Percentiles rank a stretch among this genome's conserved stretches.
These are phyloP conservation scores for Cucumis hystrix DNA, from an alignment of 306 rosid species.

Conservation along the genomic window DNA sequence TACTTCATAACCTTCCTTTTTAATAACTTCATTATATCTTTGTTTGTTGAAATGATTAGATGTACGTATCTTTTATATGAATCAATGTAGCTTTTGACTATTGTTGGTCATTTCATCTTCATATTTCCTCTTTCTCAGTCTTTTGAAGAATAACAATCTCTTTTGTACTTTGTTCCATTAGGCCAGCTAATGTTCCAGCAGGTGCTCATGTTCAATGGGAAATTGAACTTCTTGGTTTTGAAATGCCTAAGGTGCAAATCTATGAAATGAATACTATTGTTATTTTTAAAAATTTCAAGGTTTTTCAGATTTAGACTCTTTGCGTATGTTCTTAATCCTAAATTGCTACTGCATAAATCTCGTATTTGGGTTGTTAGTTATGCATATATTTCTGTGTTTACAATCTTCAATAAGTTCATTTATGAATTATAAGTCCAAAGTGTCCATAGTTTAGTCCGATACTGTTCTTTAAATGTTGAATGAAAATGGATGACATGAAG, in stretches of 20 bases:
- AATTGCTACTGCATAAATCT: background rate
- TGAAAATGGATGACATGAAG: background rate
- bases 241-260: constrained; percentile 65
- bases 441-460: background rate
- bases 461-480: background rate
- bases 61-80: background rate
- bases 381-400: background rate
- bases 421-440: background rate
- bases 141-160: constrained; percentile 10
- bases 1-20: constrained; percentile 2
- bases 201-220: constrained; percentile 91
- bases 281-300: background rate
- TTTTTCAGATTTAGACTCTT: background rate
- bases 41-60: background rate
- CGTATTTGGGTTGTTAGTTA: background rate
- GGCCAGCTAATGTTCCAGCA: constrained; percentile 79
- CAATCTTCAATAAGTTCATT: background rate
- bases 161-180: constrained; percentile 19
- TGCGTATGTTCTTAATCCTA: background rate
- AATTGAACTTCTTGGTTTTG: constrained; percentile 91
- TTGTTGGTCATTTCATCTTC: background rate
- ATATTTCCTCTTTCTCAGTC: background rate
- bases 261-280: background rate
- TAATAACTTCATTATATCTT: background rate
- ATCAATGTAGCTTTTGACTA: constrained; percentile 1